A percentile compares a stretch with the other conserved stretches of the same genome.
These are phyloP conservation scores for Phytophthora pinifolia DNA, from an alignment of 352 stramenopile species.

Conservation along the genomic window DNA sequence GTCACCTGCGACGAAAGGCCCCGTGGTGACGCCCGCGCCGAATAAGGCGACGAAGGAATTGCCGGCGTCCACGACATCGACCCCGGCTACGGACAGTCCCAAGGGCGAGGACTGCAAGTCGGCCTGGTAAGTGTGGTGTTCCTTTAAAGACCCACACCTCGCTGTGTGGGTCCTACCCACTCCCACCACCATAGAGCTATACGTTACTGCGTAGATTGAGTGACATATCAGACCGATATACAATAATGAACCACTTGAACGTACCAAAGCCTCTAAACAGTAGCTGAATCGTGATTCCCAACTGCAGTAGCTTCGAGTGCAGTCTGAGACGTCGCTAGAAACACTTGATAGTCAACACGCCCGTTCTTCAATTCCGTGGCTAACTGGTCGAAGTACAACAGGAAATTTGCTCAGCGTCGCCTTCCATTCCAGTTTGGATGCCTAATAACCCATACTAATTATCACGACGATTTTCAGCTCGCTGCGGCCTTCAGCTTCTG, in stretches of 20 bases:
- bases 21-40: no score
- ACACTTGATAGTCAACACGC: conserved; percentile 52
- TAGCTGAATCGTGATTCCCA: no score
- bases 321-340: conserved; percentile 23
- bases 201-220: conserved; percentile 22
- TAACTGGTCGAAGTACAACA: conserved; percentile 62
- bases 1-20: no score
- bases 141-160: neutral
- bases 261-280: neutral
- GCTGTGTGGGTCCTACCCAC: neutral
- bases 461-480: conserved; percentile 58
- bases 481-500: conserved; percentile 60
- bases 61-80: conserved; percentile 2
- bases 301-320: neutral
- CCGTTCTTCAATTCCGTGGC: conserved; percentile 32
- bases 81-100: conserved; percentile 5
- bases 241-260: conserved; percentile 31
- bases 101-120: conserved; percentile 26
- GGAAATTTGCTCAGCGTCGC: conserved; percentile 47
- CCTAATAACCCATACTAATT: conserved; percentile 54
- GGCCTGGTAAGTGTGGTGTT: conserved; percentile 18
- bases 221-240: conserved; percentile 25
- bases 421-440: conserved; percentile 62
- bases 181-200: no score
- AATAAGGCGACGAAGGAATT: no score